Percentiles rank a stretch among this genome's conserved stretches.
These are phyloP conservation scores for Pleurostoma richardsiae DNA, from an alignment of 2,329 filamentous ascomycete genomes.

Conservation along the genomic window DNA sequence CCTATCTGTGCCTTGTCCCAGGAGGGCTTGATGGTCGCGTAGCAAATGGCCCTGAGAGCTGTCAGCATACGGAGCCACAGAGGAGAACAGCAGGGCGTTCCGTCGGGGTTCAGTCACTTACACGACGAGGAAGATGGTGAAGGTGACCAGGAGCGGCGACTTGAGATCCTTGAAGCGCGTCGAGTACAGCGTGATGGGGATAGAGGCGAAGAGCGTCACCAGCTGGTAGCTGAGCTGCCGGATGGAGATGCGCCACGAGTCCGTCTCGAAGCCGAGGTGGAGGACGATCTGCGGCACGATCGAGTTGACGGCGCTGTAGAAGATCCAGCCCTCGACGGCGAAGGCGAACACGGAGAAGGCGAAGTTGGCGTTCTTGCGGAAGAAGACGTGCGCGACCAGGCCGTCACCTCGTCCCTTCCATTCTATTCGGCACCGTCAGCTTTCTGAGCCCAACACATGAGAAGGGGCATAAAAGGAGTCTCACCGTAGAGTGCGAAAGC, in stretches of 20 bases:
- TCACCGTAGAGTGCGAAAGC: constrained; percentile 33
- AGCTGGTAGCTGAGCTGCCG: constrained; percentile 40
- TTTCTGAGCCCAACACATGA: no score
- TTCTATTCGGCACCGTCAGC: constrained; percentile 26
- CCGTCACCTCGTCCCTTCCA: constrained; percentile 51
- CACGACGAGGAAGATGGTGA: constrained; percentile 39
- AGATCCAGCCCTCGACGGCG: constrained; percentile 54
- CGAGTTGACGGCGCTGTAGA: constrained; percentile 47
- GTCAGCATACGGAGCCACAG: not conserved
- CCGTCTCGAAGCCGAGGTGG: constrained; percentile 40
- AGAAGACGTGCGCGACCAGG: constrained; percentile 51
- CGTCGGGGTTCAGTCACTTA: constrained; percentile 18
- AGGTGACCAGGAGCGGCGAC: constrained; percentile 38
- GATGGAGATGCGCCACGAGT: constrained; percentile 40
- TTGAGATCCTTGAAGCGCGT: constrained; percentile 44
- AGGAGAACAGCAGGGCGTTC: no score
- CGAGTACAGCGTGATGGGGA: constrained; percentile 39
- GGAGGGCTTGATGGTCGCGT: constrained; percentile 34
- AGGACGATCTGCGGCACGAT: constrained; percentile 43
- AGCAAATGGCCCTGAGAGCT: constrained; percentile 33
- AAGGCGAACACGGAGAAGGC: constrained; percentile 50
- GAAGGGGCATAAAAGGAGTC: constrained; percentile 6
- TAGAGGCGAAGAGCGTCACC: constrained; percentile 29
- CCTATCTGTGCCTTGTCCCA: constrained; percentile 40
- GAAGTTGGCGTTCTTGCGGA: constrained; percentile 47